phyloP scores from a whole-genome alignment of 1,284 basidiomycete genomes.

The Ganoderma meredithae region DNA sequence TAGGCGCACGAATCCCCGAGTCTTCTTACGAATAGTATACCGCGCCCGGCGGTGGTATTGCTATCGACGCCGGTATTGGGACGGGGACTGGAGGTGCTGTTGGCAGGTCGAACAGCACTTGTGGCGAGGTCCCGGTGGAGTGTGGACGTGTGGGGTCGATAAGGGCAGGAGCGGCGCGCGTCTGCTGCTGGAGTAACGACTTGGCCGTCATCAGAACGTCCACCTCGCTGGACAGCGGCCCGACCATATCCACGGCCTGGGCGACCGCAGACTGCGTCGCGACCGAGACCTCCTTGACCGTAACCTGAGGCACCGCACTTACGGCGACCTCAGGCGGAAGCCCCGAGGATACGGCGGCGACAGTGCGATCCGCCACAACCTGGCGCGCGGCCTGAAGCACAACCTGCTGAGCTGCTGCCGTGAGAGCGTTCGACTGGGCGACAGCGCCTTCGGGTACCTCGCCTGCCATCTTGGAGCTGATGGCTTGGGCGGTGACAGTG shows the following conservation, averaged over 20 bases:
- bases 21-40: slow-evolving; percentile 33
- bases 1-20: slow-evolving; percentile 13
- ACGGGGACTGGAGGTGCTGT: slow-evolving; percentile 14
- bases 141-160: slow-evolving; percentile 36
- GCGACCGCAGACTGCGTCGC: slow-evolving; percentile 79
- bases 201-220: slow-evolving; percentile 74
- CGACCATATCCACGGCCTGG: slow-evolving; percentile 70
- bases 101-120: slow-evolving; percentile 28
- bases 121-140: slow-evolving; percentile 37
- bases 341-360: slow-evolving; percentile 51
- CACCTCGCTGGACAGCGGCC: slow-evolving; percentile 67
- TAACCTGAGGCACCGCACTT: slow-evolving; percentile 56
- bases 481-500: slow-evolving; percentile 77
- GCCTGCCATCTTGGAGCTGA: slow-evolving; percentile 70
- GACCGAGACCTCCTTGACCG: slow-evolving; percentile 78
- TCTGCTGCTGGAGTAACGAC: slow-evolving; percentile 61
- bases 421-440: slow-evolving; percentile 55
- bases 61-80: slow-evolving; percentile 4
- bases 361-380: slow-evolving; percentile 62
- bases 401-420: slow-evolving; percentile 78
- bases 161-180: slow-evolving; percentile 31
- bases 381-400: slow-evolving; percentile 80
- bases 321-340: slow-evolving; percentile 48
- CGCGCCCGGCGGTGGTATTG: slow-evolving; percentile 23
- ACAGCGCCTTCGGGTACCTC: slow-evolving; percentile 54